Conservation (phyloP, 2,329 filamentous ascomycete species). For the Daldinia sp. region DNA sequence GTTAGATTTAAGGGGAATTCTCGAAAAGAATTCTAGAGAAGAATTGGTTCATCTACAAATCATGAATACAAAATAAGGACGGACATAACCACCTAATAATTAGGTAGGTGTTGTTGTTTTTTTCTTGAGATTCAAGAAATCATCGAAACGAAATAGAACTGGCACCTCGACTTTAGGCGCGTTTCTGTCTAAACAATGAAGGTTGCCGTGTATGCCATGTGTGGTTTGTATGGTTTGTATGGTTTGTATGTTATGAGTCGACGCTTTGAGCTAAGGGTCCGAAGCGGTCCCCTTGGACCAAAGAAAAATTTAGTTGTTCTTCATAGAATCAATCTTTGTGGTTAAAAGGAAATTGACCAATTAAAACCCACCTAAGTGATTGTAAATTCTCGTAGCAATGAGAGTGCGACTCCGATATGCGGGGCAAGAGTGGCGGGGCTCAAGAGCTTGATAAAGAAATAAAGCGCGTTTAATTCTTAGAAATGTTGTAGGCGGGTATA, state of each 20-base stretch:
- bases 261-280: constrained; percentile 33
- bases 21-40: constrained; percentile 1
- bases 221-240: too few species aligned
- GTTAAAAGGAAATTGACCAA: constrained; percentile 27
- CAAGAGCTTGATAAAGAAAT: constrained; percentile 25
- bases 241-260: constrained; percentile 28
- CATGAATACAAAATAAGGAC: not conserved
- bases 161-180: not conserved
- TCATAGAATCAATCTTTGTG: constrained; percentile 24
- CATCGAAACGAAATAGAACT: constrained; percentile 25
- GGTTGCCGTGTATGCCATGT: too few species aligned
- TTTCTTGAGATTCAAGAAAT: not conserved
- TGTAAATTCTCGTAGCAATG: not conserved
- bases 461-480: not conserved
- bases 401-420: constrained; percentile 28
- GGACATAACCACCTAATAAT: not conserved
- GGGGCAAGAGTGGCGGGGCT: constrained; percentile 25
- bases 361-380: not conserved
- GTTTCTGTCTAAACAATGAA: constrained; percentile 28
- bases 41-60: constrained; percentile 10
- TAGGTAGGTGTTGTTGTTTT: not conserved
- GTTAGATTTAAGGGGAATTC: too few species aligned
- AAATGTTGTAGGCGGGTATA: not conserved
- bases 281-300: constrained; percentile 23
- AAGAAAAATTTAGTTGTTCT: constrained; percentile 18